Base-by-base conservation (phyloP, 2,329 filamentous ascomycete species). In the Trichoderma sp. region DNA sequence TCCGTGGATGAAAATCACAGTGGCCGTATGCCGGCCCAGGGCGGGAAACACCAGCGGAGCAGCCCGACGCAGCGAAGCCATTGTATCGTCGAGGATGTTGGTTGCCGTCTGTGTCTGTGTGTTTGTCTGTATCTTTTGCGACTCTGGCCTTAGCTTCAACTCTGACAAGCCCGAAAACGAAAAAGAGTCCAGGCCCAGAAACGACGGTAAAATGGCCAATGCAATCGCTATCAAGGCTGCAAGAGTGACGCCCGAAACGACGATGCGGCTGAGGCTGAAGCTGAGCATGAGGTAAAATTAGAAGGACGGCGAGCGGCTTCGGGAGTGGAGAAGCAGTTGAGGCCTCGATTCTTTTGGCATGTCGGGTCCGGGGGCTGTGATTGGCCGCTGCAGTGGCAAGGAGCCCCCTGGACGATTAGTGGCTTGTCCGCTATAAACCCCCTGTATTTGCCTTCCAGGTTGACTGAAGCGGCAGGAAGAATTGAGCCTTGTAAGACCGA, bases 1-100 rank as follows among this genome's bases (percentile, higher is more conserved):
- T 15, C 96, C 96, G 81, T 99, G 96, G 67, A 93, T 88, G 82
- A 98, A 94, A 78, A 99, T 98, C 77, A 98, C 92, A 3, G 95
- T 98, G 28, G 94, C 94, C 47, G 96, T 98, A 83, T 98, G 96
- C 79, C 89, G 90, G 79, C 89, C 92, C 39, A 93, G 84, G 53
- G 95, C 93, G 32, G 93, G 93, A 73, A 97, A 90, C 24, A 96
- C 87, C 70, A 96, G 85, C 15, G 90, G 89, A 18, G 83, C 80
- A 28, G 80, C 70, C 53, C 80, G 78, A 7, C 57, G 57, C 57
- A 60, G 18, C 4, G 80, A 74, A 53, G 79, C 70, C 76, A 78
- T 75, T 39, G 63, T 47, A 26, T 43, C 28, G 18, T 53, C 30
- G 60, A 53, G 60, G n/a, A 51, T n/a, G 60, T 26, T 24, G 60